Percentiles rank a stretch among this genome's conserved stretches.
Evolutionary conservation across 495 filamentous ascomycete genomes (phyloP).

Genomic region (Halenospora varia): DNA sequence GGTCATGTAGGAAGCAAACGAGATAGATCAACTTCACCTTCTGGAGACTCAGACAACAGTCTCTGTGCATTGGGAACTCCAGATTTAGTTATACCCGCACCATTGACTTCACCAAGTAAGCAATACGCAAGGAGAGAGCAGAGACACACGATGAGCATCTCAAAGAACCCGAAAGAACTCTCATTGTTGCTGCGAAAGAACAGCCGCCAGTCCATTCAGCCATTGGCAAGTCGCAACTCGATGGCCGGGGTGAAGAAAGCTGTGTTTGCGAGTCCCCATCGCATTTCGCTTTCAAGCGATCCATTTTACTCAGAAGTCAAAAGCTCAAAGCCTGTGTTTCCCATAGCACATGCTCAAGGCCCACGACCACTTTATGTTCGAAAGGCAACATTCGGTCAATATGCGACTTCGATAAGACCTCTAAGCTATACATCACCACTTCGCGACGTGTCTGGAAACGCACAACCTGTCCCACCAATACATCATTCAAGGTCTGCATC

Average conservation of each 20-base stretch:
- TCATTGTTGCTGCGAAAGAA: slow-evolving; percentile 8
- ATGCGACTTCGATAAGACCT: background rate
- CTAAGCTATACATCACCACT: slow-evolving; percentile 4
- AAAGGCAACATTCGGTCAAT: slow-evolving; percentile 10
- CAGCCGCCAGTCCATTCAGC: background rate
- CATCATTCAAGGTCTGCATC: background rate
- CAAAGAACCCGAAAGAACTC: background rate
- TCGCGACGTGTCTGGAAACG: slow-evolving; percentile 4
- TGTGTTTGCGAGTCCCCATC: background rate
- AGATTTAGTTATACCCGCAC: slow-evolving; percentile 6
- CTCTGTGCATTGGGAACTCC: background rate
- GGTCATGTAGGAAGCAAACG: background rate
- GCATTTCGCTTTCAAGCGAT: slow-evolving; percentile 10
- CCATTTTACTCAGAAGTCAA: slow-evolving; percentile 7
- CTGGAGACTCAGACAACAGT: slow-evolving; percentile 13
- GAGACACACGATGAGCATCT: background rate
- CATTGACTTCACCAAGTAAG: slow-evolving; percentile 16
- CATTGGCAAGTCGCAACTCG: background rate
- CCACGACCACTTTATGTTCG: slow-evolving; percentile 8
- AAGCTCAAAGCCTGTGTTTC: slow-evolving; percentile 1
- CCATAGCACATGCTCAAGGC: background rate
- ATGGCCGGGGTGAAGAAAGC: background rate
- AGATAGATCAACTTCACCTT: background rate
- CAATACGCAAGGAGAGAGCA: background rate
- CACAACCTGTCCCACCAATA: too few species aligned